Evolutionary conservation across 225 moss, liverwort and hornwort genomes (phyloP), one percentile per base, ranked within the genome.

Genomic region (Marchantia polymorpha): DNA sequence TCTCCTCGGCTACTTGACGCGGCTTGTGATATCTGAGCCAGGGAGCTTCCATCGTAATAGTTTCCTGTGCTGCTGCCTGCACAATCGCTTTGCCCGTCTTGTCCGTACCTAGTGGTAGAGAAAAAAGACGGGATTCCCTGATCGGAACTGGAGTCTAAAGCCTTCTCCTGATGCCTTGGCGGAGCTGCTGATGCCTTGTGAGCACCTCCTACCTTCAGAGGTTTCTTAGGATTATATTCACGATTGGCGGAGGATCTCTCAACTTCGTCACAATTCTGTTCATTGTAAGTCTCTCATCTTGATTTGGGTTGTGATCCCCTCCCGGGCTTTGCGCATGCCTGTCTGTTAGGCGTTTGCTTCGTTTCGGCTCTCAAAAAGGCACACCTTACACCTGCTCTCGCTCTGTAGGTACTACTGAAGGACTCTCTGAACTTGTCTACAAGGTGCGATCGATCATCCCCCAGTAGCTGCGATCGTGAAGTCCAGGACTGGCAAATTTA

Each of bases 361-460:
- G 22, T 55, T 51, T 66, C 75, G 12, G 72, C 49, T 74, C 78
- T 83, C 25, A 48, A 49, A 64, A 80, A 91, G 73, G 85, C 89
- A 30, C 84, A 89, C 29, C 91, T 89, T 19, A 99, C 95, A 76
- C 88, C 90, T 70, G 88, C 85, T 11, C 93, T 90, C n/a, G 93
- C 88, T 46, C 83, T 87, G 72, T 92, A 99, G 0, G 91, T 87
- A 46, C 88, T 92, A 56, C 83, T 83, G 66, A 95, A 99, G 23
- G 97, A 90, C 83, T 88, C 88, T 83, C 91, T 91, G 69, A 99
- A 93, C 79, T 90, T 91, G 83, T 91, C 91, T 83, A 99, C 91
- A 80, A 99, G 93, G 26, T 84, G 78, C 63, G 82, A 82, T 64
- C 91, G 90, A 64, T 93, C 89, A 61, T 77, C 81, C 56, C 92